These are phyloP conservation scores for Gilbertella persicaria DNA, from an alignment of 371 early-diverging fungal genomes.

Conservation along the genomic window DNA sequence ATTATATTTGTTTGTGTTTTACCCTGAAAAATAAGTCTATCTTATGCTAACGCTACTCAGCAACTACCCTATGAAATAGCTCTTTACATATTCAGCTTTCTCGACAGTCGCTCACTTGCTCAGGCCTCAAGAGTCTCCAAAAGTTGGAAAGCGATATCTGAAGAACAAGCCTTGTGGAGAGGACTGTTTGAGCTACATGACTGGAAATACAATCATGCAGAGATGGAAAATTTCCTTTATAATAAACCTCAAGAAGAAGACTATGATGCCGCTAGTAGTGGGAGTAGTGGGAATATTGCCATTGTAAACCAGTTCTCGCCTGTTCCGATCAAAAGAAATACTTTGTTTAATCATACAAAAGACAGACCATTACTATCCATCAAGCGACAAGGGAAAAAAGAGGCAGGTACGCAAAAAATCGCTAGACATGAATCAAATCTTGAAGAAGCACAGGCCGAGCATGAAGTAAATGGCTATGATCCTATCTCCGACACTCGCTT, in stretches of 20 bases:
- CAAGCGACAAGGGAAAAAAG: conserved; percentile 4
- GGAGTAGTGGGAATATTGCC: background rate
- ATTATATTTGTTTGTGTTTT: conserved; percentile 35
- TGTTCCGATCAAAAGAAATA: conserved; percentile 14
- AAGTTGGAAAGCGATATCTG: conserved; percentile 60
- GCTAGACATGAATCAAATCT: conserved; percentile 64
- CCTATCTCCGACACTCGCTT: conserved; percentile 33
- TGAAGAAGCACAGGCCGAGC: too few species aligned
- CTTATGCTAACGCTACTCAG: conserved; percentile 14
- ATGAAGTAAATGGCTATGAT: conserved; percentile 57
- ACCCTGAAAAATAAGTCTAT: background rate
- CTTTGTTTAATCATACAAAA: conserved; percentile 1
- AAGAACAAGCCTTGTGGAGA: conserved; percentile 70
- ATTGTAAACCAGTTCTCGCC: background rate
- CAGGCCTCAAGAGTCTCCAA: conserved; percentile 59
- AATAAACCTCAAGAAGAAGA: conserved; percentile 8
- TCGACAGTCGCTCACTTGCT: conserved; percentile 50
- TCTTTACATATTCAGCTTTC: conserved; percentile 58
- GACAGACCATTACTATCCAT: conserved; percentile 5
- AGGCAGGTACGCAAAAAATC: conserved; percentile 68
- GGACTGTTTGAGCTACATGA: conserved; percentile 50
- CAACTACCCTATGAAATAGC: conserved; percentile 63
- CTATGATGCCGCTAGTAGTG: conserved; percentile 1
- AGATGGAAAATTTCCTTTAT: conserved; percentile 48
- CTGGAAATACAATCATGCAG: conserved; percentile 55